Conservation (phyloP, 805 yeast genomes). For the Priceomyces fermenticarens region DNA sequence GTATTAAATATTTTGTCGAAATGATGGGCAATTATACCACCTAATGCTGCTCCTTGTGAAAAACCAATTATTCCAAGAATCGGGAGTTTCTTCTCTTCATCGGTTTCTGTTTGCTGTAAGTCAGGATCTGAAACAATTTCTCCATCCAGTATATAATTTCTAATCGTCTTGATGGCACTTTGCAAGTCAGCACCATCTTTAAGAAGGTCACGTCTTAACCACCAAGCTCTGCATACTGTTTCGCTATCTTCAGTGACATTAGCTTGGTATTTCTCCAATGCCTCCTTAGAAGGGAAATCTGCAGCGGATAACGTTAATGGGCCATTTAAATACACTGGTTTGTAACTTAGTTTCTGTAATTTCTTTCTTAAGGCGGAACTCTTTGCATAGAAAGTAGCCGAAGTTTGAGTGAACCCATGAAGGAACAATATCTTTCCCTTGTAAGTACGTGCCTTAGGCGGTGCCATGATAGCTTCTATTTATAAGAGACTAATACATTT, state of each 20-base stretch:
- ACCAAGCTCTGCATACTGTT: constrained; percentile 66
- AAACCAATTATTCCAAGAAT: constrained; percentile 88
- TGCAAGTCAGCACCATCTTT: constrained; percentile 48
- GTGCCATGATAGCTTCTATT: background rate
- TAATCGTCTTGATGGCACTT: constrained; percentile 47
- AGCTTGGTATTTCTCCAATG: constrained; percentile 42
- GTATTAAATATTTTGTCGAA: constrained; percentile 52
- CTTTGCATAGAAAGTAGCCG: constrained; percentile 79
- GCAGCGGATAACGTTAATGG: constrained; percentile 64
- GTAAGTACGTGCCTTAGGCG: constrained; percentile 6
- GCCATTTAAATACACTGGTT: constrained; percentile 75
- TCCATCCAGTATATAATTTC: constrained; percentile 52
- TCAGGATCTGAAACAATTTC: constrained; percentile 42
- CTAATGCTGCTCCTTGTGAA: constrained; percentile 91
- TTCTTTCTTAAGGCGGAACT: constrained; percentile 85
- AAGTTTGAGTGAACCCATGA: constrained; percentile 89
- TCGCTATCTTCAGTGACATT: constrained; percentile 32
- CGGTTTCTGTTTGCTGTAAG: constrained; percentile 16
- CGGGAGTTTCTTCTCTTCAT: constrained; percentile 43
- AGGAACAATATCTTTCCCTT: constrained; percentile 69
- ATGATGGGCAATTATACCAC: constrained; percentile 63
- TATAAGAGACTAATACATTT: too few relatives aligned
- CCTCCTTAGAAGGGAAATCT: constrained; percentile 72
- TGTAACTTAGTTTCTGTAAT: constrained; percentile 61
- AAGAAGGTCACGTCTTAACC: constrained; percentile 48